These are phyloP conservation scores for Cryptococcus sp. DNA, from an alignment of 1,284 basidiomycete genomes.

Conservation along the genomic window DNA sequence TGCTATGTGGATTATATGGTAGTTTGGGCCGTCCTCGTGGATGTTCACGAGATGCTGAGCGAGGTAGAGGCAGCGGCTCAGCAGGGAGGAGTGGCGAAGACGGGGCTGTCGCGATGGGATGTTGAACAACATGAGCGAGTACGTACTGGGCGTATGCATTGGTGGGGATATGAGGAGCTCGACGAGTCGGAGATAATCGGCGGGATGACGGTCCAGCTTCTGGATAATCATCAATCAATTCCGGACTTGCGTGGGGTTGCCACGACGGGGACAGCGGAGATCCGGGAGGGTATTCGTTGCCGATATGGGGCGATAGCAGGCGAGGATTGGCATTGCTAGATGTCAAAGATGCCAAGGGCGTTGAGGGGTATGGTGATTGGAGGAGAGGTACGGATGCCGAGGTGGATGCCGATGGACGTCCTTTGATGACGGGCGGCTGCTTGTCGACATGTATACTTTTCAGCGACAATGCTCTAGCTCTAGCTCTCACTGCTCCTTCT, in stretches of 20 bases:
- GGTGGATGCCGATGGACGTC: neutral
- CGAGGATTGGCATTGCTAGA: neutral
- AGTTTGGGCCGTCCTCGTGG: slow-evolving; percentile 8
- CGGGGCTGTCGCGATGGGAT: slow-evolving; percentile 24
- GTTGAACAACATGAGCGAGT: slow-evolving; percentile 12
- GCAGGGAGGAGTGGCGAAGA: slow-evolving; percentile 16
- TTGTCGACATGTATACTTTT: neutral
- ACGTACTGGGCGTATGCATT: slow-evolving; percentile 10
- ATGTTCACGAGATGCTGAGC: neutral
- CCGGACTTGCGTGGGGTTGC: neutral
- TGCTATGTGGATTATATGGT: slow-evolving; percentile 23
- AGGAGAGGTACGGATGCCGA: too few relatives aligned
- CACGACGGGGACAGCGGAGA: neutral
- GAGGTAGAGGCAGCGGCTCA: neutral
- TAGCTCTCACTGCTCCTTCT: neutral
- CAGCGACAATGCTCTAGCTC: neutral
- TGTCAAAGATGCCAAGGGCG: neutral
- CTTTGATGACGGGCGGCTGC: neutral
- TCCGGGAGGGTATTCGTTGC: neutral
- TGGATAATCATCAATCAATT: neutral
- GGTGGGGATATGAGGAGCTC: slow-evolving; percentile 6
- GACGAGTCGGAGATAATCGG: slow-evolving; percentile 11
- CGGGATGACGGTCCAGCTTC: slow-evolving; percentile 5
- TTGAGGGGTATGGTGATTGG: slow-evolving; percentile 4
- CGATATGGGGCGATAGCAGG: neutral